Base-by-base conservation (phyloP, 352 stramenopile species). In the Globisporangium megalacanthum region DNA sequence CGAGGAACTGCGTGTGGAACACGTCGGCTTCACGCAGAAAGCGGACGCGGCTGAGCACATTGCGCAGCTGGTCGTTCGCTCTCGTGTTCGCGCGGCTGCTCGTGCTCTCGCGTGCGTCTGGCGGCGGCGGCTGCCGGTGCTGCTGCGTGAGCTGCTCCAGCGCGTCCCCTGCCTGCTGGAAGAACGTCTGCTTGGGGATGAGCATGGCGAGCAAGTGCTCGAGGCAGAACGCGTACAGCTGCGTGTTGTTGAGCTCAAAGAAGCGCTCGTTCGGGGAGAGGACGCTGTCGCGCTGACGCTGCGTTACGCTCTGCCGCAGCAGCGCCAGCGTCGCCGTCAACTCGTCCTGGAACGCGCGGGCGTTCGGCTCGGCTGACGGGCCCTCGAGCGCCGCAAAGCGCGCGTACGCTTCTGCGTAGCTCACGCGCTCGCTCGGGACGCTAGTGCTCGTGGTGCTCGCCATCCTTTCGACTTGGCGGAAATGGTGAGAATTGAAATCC, bases 181-280 rank as follows among this genome's bases (percentile, higher is more conserved):
- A 88, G 58, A 89, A 89, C 29, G 64, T 84, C 51, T 88, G 72
- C 68, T 95, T 91, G 13, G 79, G 75, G 29, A 74, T 73, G 10
- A 93, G 74, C 65, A 90, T 83, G 5, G 75, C 85, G 45, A 93
- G 54, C 64, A 89, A 92, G 65, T 84, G 93, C 54, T 95, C 83
- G 41, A 92, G 45, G 22, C 86, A 84, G 41, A 94, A 77, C 22
- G 79, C 85, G 52, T 94, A 90, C 19, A 95, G 75, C 64, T 95
- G 83, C 52, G 71, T 58, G 54, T 83, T 94, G 37, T 82, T 79
- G 45, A 95, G 71, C 68, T 95, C 86, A 48, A 89, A 86, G 54
- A 89, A 83, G 49, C 60, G 68, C 68, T 93, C 82, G 64, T 94
- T 92, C 35, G 72, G 56, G 6, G 77, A 86, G 31, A 94, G 69